phyloP scores from a whole-genome alignment of 495 filamentous ascomycete species.

The Daldinia decipiens region DNA sequence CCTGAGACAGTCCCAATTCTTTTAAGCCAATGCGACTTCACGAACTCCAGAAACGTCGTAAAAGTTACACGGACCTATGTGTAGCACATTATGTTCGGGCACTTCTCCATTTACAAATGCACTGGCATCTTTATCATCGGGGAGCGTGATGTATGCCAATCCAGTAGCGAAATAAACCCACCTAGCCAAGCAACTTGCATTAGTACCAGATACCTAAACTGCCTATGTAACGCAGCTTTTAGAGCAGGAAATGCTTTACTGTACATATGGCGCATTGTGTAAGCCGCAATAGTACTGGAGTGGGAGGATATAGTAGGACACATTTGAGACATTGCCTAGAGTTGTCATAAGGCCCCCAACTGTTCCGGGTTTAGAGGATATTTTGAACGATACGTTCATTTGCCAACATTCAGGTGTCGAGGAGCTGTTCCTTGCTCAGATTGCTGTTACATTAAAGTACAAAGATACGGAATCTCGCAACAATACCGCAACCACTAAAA shows the following conservation, averaged over 20 bases:
- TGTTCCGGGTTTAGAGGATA: slow-evolving; percentile 56
- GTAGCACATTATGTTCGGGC: slow-evolving; percentile 56
- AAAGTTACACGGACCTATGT: slow-evolving; percentile 29
- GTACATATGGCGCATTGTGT: slow-evolving; percentile 62
- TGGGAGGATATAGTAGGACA: slow-evolving; percentile 57
- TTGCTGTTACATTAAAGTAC: slow-evolving; percentile 46
- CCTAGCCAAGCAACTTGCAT: slow-evolving; percentile 43
- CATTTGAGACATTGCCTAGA: slow-evolving; percentile 52
- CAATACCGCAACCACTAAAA: slow-evolving; percentile 4
- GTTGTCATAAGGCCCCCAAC: slow-evolving; percentile 50
- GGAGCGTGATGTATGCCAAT: slow-evolving; percentile 61
- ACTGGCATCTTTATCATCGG: slow-evolving; percentile 50
- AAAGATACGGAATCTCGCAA: slow-evolving; percentile 5
- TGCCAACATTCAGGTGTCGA: slow-evolving; percentile 68
- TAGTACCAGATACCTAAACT: neutral
- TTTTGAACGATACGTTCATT: slow-evolving; percentile 54
- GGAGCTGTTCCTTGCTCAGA: slow-evolving; percentile 42
- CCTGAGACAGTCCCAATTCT: neutral
- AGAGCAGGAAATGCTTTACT: slow-evolving; percentile 51
- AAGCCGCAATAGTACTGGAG: slow-evolving; percentile 59
- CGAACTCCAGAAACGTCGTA: slow-evolving; percentile 29
- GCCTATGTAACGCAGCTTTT: neutral
- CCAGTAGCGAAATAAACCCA: slow-evolving; percentile 64
- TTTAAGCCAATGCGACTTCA: neutral
- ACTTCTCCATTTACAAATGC: slow-evolving; percentile 58